These are phyloP conservation scores for Eucalyptus erythrocorys DNA, from an alignment of 345 rosid genomes.

Conservation along the genomic window DNA sequence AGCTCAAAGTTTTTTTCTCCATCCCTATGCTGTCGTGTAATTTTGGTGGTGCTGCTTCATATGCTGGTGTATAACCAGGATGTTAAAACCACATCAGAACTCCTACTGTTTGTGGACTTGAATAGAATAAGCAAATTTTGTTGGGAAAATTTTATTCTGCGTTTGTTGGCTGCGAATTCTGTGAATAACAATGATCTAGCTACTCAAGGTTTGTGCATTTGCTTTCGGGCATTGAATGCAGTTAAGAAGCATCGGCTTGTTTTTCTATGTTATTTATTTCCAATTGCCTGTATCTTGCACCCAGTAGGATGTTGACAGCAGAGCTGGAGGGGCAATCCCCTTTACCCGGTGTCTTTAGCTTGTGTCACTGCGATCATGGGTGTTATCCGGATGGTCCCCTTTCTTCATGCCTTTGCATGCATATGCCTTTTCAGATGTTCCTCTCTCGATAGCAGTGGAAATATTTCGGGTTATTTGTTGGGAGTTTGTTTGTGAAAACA, in stretches of 20 bases:
- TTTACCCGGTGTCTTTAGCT: not conserved
- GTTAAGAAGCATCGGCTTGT: not conserved
- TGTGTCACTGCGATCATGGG: not conserved
- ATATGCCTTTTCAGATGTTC: too few species aligned
- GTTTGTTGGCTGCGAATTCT: not conserved
- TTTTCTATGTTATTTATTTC: not conserved
- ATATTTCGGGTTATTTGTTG: too few species aligned
- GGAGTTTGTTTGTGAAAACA: too few species aligned
- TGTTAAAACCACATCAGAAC: not conserved
- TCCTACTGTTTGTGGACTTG: not conserved
- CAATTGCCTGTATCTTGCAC: not conserved
- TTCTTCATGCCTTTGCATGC: not conserved
- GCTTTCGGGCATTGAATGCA: not conserved
- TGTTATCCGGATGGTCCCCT: not conserved
- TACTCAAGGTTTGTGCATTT: not conserved
- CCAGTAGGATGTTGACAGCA: not conserved
- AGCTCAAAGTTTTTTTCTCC: not conserved
- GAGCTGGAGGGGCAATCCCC: not conserved
- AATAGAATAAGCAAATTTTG: not conserved
- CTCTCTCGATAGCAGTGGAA: too few species aligned
- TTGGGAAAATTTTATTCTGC: not conserved
- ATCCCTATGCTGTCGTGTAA: not conserved
- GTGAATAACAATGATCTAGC: not conserved
- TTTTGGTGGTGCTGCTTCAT: not conserved
- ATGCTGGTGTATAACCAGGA: slow-evolving; percentile 17